These are phyloP conservation scores for Pulchroboletus neoregius DNA, from an alignment of 1,284 basidiomycete genomes.

Conservation along the genomic window DNA sequence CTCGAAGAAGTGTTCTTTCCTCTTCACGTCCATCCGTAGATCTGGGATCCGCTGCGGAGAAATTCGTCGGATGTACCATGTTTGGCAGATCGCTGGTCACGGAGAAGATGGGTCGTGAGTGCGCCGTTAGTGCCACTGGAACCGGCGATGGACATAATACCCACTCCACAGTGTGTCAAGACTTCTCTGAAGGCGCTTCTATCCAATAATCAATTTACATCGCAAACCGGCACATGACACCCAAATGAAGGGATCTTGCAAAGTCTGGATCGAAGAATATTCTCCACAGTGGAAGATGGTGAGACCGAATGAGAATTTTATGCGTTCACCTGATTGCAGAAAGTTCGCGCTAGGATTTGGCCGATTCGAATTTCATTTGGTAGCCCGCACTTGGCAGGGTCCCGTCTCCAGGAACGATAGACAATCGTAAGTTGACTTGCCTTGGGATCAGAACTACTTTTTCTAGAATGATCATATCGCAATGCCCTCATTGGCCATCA, in stretches of 20 bases:
- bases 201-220: no score
- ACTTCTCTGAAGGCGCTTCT: conserved; percentile 1
- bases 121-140: no score
- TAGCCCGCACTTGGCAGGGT: conserved; percentile 10
- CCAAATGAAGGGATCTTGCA: conserved; percentile 1
- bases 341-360: background rate
- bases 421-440: background rate
- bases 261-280: conserved; percentile 1
- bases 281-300: conserved; percentile 1
- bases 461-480: conserved; percentile 23
- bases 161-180: conserved; percentile 17
- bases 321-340: conserved; percentile 12
- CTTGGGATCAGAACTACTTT: conserved; percentile 9
- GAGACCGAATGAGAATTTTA: conserved; percentile 2
- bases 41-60: conserved; percentile 6
- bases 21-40: conserved; percentile 5
- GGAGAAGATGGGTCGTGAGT: conserved; percentile 6
- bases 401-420: conserved; percentile 18
- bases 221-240: background rate
- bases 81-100: conserved; percentile 9
- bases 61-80: no score
- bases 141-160: no score
- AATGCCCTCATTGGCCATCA: conserved; percentile 14
- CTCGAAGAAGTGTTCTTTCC: background rate
- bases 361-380: conserved; percentile 10